Evolutionary conservation across 225 moss, liverwort and hornwort species (phyloP), one percentile per base, ranked within the genome.

Genomic region (Polytrichum formosum): DNA sequence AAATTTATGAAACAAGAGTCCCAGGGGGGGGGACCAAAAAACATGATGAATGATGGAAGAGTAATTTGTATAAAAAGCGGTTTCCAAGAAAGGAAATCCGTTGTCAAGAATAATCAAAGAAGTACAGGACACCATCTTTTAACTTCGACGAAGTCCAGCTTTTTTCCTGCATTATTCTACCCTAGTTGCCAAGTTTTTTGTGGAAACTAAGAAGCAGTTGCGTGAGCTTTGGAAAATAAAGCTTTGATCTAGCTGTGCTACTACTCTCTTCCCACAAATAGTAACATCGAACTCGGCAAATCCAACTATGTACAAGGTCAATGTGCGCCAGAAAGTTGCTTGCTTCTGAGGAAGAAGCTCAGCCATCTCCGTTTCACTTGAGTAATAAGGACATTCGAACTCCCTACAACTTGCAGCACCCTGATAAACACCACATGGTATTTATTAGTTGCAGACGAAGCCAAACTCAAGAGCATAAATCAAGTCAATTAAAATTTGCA

Each of bases 341-440:
- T 78, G 72, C 59, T 70, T 70, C 20, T n/a, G 56, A 6, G 9
- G 66, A 67, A 22, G 73, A 56, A 68, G 63, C 68, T 60, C 16
- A 13, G 46, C 46, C 16, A 46, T 46, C 46, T 46, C 13, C 13
- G 46, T 46, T 13, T n/a, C 59, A 59, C 59, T 20, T n/a, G 23
- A 59, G 23, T n/a, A 20, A 59, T 9, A 22, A 59, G 6, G 20
- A 20, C n/a, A 20, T n/a, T 59, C 21, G 4, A 2, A 23, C n/a
- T 59, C 16, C 46, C 46, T 46, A 46, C 46, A 46, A 35, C 13
- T 13, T 46, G 46, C 13, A 2, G 13, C 46, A 16, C 46, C 46
- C 46, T 46, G 46, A 13, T 46, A 13, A 13, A 46, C 46, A 16
- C 9, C 16, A 46, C 13, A 46, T 2, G 4, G 46, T 46, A 46